phyloP scores from a whole-genome alignment of 768 basidiomycete genomes.

The Hirschioporus abietinus region DNA sequence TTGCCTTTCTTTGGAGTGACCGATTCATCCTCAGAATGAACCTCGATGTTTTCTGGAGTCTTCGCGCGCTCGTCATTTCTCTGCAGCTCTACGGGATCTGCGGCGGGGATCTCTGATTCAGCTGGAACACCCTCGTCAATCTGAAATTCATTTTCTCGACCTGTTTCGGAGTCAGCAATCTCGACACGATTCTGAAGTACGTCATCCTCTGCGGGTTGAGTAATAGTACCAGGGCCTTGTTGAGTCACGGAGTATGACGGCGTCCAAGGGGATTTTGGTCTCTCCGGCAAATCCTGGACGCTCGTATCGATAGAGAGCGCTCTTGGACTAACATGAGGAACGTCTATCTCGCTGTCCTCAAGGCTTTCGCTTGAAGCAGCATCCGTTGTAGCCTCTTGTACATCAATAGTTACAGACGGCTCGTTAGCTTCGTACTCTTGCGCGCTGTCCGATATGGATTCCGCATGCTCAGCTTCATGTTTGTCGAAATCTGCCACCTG shows the following conservation, averaged over 20 bases:
- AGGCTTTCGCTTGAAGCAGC: neutral
- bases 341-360: neutral
- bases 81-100: neutral
- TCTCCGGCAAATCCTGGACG: constrained; percentile 19
- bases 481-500: neutral
- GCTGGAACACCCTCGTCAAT: neutral
- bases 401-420: neutral
- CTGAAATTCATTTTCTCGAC: neutral
- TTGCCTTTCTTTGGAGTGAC: neutral
- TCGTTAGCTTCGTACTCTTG: neutral
- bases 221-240: constrained; percentile 28
- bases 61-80: neutral
- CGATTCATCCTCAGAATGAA: neutral
- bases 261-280: constrained; percentile 47
- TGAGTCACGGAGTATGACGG: constrained; percentile 48
- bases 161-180: neutral
- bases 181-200: neutral
- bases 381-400: neutral
- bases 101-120: neutral
- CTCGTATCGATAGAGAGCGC: neutral
- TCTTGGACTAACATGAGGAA: neutral
- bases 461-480: constrained; percentile 1
- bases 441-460: neutral
- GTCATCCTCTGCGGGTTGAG: constrained; percentile 2
- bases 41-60: neutral